Conservation (phyloP, 2,329 filamentous ascomycete genomes). For the Epicoccum sorghinum region DNA sequence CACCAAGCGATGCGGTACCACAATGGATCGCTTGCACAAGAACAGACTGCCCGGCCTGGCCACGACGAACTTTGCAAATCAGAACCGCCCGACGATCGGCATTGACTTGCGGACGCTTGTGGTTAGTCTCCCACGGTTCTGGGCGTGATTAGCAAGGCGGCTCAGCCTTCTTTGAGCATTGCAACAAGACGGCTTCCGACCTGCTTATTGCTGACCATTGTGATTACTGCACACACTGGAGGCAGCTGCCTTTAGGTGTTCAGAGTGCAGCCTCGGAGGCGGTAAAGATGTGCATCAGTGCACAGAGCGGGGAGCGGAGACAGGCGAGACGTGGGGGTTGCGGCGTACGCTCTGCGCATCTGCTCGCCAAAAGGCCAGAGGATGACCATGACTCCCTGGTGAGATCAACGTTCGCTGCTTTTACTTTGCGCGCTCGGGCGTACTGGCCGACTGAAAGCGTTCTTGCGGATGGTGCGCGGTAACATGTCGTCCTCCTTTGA, state of each 20-base stretch:
- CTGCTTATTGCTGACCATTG: neutral
- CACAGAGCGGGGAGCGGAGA: slow-evolving; percentile 15
- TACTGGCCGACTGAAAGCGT: neutral
- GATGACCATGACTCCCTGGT: neutral
- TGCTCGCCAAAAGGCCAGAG: slow-evolving; percentile 3
- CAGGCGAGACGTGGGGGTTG: slow-evolving; percentile 17
- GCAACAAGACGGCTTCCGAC: neutral
- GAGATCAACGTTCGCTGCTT: slow-evolving; percentile 8
- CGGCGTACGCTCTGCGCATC: slow-evolving; percentile 2
- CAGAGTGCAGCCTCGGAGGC: slow-evolving; percentile 8
- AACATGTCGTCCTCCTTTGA: neutral
- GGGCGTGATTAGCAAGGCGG: slow-evolving; percentile 11
- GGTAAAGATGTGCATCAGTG: slow-evolving; percentile 11
- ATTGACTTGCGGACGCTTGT: slow-evolving; percentile 5
- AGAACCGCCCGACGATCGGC: slow-evolving; percentile 2
- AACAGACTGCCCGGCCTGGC: neutral
- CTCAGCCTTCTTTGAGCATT: neutral
- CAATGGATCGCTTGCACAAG: too few relatives aligned
- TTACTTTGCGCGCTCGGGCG: neutral
- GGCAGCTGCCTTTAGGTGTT: neutral
- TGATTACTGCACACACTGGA: neutral
- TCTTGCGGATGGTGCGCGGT: too few relatives aligned
- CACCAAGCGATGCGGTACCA: neutral
- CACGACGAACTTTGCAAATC: slow-evolving; percentile 1
- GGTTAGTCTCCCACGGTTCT: neutral